Base-by-base conservation (phyloP, 257 asterid genomes). In the Verbena officinalis region DNA sequence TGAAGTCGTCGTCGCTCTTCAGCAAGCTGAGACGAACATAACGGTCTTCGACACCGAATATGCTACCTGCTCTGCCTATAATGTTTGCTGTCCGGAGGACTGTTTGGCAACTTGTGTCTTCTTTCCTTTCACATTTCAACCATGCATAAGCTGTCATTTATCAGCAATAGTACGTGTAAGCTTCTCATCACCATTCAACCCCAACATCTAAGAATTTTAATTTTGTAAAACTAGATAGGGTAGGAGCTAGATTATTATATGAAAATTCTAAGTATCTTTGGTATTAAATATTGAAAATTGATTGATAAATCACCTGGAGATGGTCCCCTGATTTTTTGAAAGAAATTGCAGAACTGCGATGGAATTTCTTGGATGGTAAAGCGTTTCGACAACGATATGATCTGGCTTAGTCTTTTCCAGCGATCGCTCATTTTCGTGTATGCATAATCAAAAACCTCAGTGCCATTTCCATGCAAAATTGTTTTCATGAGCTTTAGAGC, bases 261-360 rank as follows among this genome's bases (percentile, higher is more conserved):
- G n/a, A n/a, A n/a, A n/a, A n/a, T n/a, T n/a, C n/a, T n/a, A n/a
- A n/a, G n/a, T n/a, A n/a, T n/a, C n/a, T n/a, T n/a, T n/a, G n/a
- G n/a, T n/a, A n/a, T n/a, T n/a, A n/a, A n/a, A n/a, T n/a, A n/a
- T n/a, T n/a, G n/a, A n/a, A n/a, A n/a, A n/a, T n/a, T n/a, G 9
- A 52, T n/a, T 42, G 44, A 33, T 6, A 55, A 10, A 24, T 80
- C 39, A 87, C 97, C 97, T 85, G 95, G 96, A 72, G 97, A 84
- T 49, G 96, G 86, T 16, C 74, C 88, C 52, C 93, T 80, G 50
- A 80, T 64, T 76, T 49, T 71, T 51, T 71, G 65, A 31, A 75
- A 64, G 77, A 63, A 90, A 65, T 23, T 80, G 84, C 97, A 90
- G 59, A 70, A 80, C 38, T 40, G 57, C 14, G 89, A 79, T 1